Evolutionary conservation across 78 protist species (phyloP), one percentile per base, ranked within the genome.

Genomic region (Protostelium mycophagum): DNA sequence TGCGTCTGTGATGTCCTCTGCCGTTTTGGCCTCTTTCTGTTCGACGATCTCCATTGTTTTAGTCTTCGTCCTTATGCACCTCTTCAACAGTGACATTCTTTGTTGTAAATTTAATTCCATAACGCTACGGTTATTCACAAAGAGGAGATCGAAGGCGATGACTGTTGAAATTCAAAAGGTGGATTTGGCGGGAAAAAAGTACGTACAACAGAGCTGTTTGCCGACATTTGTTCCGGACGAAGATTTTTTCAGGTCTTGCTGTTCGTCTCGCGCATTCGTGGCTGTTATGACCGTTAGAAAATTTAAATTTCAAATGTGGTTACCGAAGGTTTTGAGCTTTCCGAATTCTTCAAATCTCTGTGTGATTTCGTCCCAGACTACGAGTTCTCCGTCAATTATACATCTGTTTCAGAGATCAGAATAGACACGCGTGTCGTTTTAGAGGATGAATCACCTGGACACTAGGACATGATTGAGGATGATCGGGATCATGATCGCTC

Each of bases 341-440:
- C 98, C 98, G 83, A 97, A 97, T 25, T 95, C 96, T 34, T 90
- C 95, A 84, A 91, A 96, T 34, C 92, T 28, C 37, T 91, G 86
- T 0, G 36, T 5, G 9, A 94, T 90, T 0, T 87, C 34, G 35
- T 94, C 96, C 95, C 95, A 95, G 31, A 96, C 97, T 0, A 96
- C 36, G 16, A 97, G 1, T 86, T 97, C 98, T 28, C 98, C 98
- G 89, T 97, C 98, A 0, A 97, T 35, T 28, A 97, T 94, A 63
- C 96, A 95, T 10, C 63, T 89, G 34, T 90, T 90, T 1, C n/a
- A n/a, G n/a, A n/a, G n/a, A n/a, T n/a, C n/a, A n/a, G n/a, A n/a
- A n/a, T n/a, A n/a, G n/a, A n/a, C n/a, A n/a, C n/a, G n/a, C n/a
- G n/a, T n/a, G n/a, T n/a, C n/a, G n/a, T n/a, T n/a, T n/a, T n/a